Conservation (phyloP, 345 rosid genomes). For the Eucalyptus caleyi region DNA sequence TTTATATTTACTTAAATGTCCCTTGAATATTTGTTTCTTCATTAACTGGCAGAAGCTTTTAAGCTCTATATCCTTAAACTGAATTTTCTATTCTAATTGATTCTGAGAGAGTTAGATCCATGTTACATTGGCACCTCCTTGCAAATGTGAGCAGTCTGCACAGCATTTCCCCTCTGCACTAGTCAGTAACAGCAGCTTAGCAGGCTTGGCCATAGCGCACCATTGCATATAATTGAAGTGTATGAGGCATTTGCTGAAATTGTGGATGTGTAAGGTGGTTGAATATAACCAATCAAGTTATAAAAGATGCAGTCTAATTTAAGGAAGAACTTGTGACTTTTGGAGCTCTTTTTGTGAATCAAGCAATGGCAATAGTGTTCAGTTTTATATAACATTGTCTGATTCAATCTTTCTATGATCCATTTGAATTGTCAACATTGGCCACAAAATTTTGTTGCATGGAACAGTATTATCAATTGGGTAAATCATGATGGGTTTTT, state of each 20-base stretch:
- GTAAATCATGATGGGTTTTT: neutral
- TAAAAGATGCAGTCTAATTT: neutral
- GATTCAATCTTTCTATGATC: neutral
- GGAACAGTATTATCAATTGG: neutral
- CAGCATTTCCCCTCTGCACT: neutral
- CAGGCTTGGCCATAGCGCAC: neutral
- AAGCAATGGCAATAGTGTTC: neutral
- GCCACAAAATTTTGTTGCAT: neutral
- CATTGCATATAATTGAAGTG: neutral
- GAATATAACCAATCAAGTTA: neutral
- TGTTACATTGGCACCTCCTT: neutral
- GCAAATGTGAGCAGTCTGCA: neutral
- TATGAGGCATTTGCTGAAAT: neutral
- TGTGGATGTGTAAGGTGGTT: neutral
- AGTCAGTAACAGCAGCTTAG: neutral
- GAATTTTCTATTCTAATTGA: neutral
- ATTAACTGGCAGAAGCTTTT: neutral
- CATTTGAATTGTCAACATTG: neutral
- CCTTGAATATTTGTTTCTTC: neutral
- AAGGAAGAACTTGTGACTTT: neutral
- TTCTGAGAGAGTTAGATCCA: neutral
- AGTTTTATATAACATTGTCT: neutral
- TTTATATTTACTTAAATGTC: neutral
- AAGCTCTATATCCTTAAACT: neutral
- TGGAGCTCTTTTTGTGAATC: neutral